These are phyloP conservation scores for Chlorella vulgaris DNA, from an alignment of 139 green algal genomes.

Conservation along the genomic window DNA sequence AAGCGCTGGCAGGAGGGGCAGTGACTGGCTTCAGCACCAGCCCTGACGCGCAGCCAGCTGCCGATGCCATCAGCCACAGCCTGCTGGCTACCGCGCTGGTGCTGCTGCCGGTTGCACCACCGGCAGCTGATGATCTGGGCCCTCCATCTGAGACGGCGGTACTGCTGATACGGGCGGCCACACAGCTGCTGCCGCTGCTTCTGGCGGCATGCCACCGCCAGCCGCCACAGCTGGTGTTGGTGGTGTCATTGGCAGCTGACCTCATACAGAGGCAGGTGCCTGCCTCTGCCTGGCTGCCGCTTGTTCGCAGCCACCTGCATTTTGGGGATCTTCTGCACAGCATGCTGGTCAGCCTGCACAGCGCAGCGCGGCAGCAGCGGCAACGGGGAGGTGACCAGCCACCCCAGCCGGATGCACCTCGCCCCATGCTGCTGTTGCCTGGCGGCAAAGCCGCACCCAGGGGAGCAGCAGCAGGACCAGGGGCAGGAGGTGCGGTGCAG, in stretches of 20 bases:
- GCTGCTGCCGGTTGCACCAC: constrained; percentile 21
- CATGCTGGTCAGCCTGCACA: constrained; percentile 20
- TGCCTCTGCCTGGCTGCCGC: constrained; percentile 21
- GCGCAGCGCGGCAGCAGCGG: constrained; percentile 1
- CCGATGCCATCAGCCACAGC: constrained; percentile 4
- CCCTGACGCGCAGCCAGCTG: background rate
- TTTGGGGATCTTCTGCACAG: constrained; percentile 24
- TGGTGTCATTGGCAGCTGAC: constrained; percentile 9
- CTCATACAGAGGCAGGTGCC: constrained; percentile 26
- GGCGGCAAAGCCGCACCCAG: background rate
- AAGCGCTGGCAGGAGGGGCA: background rate
- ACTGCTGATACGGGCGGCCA: constrained; percentile 1
- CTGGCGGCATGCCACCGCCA: constrained; percentile 28
- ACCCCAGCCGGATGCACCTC: too few relatives aligned
- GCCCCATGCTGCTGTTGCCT: background rate
- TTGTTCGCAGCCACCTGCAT: constrained; percentile 26
- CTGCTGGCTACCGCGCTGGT: constrained; percentile 33
- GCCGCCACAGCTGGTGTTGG: constrained; percentile 10
- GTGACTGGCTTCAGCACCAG: background rate
- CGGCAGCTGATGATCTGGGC: background rate
- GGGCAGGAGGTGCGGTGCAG: background rate
- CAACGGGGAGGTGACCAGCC: background rate
- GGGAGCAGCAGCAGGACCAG: constrained; percentile 2
- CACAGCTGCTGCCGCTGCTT: constrained; percentile 26
- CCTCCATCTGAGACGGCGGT: background rate